Base-by-base conservation (phyloP, 2,329 filamentous ascomycete genomes). In the Penicillium sp. region DNA sequence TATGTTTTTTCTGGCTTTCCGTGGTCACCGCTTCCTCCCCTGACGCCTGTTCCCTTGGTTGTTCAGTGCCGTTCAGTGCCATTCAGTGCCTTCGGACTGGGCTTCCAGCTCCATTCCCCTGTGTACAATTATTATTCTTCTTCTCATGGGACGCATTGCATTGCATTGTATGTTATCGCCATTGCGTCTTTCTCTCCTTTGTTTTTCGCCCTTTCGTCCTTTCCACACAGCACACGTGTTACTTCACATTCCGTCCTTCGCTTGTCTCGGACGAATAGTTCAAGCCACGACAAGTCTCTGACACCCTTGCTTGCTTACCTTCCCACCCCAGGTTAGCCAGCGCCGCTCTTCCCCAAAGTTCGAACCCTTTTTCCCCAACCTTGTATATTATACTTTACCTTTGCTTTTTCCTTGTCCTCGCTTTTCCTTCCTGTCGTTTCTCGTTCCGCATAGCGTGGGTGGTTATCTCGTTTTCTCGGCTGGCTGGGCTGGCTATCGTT, bases 401-500 rank as follows among this genome's bases (percentile, higher is more conserved):
- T 58, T 56, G 52, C 29, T 46, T 47, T 38, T 48, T 56, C 52
- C 35, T 41, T 11, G 11, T 41, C 13, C 35, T 41, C 35, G 35
- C 35, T 41, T 61, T 54, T 47, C 60, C 53, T 54, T 56, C 58
- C 61, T 53, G 46, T 53, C 56, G 35, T 66, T 67, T 53, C 46
- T 53, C 56, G 35, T 66, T 67, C 66, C 69, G 73, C 72, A 74
- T 75, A 75, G 73, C 71, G 73, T 74, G 71, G 70, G 67, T 66
- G 60, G 64, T 68, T 66, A 49, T 57, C 47, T 57, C 29, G 31
- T 52, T 53, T 63, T 45, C 60, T 19, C 52, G 46, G 55, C 41
- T 45, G 51, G 52, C 46, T 55, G 55, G 56, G 11, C 46, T 48
- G 46, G 46, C 46, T 35, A 50, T 60, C 45, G 51, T 53, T 29